A percentile compares a stretch with the other conserved stretches of the same genome.
phyloP scores from a whole-genome alignment of 805 yeast genomes.

The Lachancea cidri region DNA sequence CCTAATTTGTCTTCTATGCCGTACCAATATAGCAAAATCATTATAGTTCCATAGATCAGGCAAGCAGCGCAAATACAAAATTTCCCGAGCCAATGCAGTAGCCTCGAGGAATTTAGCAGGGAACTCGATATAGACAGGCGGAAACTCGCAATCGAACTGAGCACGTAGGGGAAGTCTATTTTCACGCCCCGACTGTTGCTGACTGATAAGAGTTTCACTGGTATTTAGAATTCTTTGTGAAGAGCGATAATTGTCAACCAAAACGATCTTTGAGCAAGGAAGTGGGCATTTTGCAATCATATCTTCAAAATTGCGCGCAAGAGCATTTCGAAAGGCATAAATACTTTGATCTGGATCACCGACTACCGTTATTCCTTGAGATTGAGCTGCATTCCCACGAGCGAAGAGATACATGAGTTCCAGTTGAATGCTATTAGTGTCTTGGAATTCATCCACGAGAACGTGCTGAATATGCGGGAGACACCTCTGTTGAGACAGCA shows the following conservation, averaged over 20 bases:
- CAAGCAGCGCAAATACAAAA: slow-evolving; percentile 42
- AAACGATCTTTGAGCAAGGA: slow-evolving; percentile 33
- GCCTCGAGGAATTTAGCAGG: slow-evolving; percentile 50
- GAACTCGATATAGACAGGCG: slow-evolving; percentile 43
- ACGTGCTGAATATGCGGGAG: slow-evolving; percentile 57
- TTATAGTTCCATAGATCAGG: slow-evolving; percentile 43
- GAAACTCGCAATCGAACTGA: slow-evolving; percentile 38
- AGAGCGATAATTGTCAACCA: slow-evolving; percentile 78
- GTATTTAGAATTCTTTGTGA: slow-evolving; percentile 57
- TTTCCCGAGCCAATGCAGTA: slow-evolving; percentile 49
- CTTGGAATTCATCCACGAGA: slow-evolving; percentile 92
- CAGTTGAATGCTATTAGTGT: slow-evolving; percentile 75
- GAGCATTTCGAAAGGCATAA: slow-evolving; percentile 82
- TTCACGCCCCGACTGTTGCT: slow-evolving; percentile 39
- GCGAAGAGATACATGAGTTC: slow-evolving; percentile 56
- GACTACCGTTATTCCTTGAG: slow-evolving; percentile 70
- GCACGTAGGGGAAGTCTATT: slow-evolving; percentile 44
- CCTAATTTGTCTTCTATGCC: slow-evolving; percentile 60
- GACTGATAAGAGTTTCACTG: slow-evolving; percentile 62
- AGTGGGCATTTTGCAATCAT: slow-evolving; percentile 43
- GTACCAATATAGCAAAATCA: slow-evolving; percentile 70
- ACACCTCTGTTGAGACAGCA: slow-evolving; percentile 43
- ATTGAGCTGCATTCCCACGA: slow-evolving; percentile 33
- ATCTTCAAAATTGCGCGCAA: slow-evolving; percentile 54
- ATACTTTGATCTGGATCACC: slow-evolving; percentile 98